Evolutionary conservation across 345 rosid genomes (phyloP).

Genomic region (Camelina sativa): DNA sequence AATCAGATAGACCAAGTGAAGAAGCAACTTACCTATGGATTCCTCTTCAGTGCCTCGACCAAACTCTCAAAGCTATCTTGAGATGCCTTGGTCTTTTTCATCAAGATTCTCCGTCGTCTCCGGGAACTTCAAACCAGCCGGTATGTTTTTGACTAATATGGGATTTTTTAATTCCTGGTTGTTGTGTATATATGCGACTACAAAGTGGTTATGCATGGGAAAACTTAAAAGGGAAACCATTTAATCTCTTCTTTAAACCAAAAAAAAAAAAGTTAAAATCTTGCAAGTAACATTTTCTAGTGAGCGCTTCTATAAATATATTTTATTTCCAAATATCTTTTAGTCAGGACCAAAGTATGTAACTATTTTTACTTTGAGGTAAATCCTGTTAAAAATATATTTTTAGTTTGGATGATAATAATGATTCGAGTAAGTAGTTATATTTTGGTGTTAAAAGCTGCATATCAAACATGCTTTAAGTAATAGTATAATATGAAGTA

Average conservation of each 20-base stretch:
- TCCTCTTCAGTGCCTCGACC: slow-evolving; percentile 23
- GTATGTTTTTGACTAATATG: not conserved
- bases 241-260: not conserved
- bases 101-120: slow-evolving; percentile 18
- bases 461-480: not conserved
- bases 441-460: too few species aligned
- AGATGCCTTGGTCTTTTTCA: slow-evolving; percentile 30
- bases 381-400: not conserved
- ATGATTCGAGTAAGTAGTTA: too few species aligned
- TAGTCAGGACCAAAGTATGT: not conserved
- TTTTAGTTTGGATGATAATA: not conserved
- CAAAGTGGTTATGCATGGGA: not conserved
- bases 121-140: not conserved
- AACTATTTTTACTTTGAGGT: not conserved
- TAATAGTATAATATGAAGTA: not conserved
- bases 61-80: slow-evolving; percentile 29
- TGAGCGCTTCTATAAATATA: not conserved
- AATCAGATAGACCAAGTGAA: slow-evolving; percentile 6
- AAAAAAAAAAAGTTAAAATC: too few species aligned
- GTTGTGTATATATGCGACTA: too few species aligned
- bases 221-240: too few species aligned
- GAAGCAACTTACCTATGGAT: slow-evolving; percentile 27
- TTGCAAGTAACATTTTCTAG: not conserved
- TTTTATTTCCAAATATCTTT: not conserved
- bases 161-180: not conserved